phyloP scores from a whole-genome alignment of 257 asterid species.

The Nemophila menziesii region DNA sequence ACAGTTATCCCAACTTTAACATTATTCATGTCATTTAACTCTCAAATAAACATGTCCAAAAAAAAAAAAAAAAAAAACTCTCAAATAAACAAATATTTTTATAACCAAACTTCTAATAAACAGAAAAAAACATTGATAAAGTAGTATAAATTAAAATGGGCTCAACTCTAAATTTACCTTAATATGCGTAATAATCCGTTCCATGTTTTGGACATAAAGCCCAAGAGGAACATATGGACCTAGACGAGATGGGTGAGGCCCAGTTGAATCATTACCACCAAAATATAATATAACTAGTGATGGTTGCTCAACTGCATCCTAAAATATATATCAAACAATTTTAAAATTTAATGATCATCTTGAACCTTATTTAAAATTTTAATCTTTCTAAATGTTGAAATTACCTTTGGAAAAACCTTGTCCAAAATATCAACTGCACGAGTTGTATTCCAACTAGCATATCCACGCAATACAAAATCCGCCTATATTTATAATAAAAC shows the following conservation, averaged over 20 bases:
- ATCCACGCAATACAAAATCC: constrained; percentile 47
- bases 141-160: no score
- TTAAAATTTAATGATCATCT: no score
- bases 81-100: no score
- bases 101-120: no score
- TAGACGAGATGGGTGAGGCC: constrained; percentile 35
- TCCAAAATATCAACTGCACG: constrained; percentile 38
- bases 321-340: neutral
- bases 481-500: constrained; percentile 23
- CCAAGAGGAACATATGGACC: constrained; percentile 61
- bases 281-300: constrained; percentile 50
- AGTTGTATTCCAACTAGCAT: constrained; percentile 54
- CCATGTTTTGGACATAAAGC: constrained; percentile 49
- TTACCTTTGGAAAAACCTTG: constrained; percentile 49
- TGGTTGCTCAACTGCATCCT: constrained; percentile 54
- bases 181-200: constrained; percentile 34
- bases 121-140: no score
- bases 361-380: no score
- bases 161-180: constrained; percentile 24
- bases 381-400: no score
- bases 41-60: no score
- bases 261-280: constrained; percentile 52
- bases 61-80: no score
- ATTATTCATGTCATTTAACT: no score
- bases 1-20: no score